These are phyloP conservation scores for Graphilbum fragrans DNA, from an alignment of 2,329 filamentous ascomycete genomes.

Conservation along the genomic window DNA sequence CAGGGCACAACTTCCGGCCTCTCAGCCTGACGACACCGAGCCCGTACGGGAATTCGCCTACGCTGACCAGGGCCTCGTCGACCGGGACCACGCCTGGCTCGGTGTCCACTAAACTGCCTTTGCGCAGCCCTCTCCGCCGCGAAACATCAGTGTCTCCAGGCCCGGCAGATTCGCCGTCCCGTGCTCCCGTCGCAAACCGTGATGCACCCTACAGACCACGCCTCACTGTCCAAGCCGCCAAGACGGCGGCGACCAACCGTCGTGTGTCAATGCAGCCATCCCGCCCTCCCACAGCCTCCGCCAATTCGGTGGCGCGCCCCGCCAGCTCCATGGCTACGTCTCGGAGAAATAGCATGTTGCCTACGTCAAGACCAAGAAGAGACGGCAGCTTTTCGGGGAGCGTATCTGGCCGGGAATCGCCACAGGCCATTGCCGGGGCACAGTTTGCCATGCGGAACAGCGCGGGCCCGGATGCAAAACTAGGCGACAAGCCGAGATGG, in stretches of 20 bases:
- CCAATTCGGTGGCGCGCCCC: conserved; percentile 26
- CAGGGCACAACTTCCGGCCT: conserved; percentile 58
- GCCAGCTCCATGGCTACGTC: conserved; percentile 43
- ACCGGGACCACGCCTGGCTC: conserved; percentile 24
- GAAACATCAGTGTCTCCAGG: conserved; percentile 35
- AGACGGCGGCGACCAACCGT: conserved; percentile 26
- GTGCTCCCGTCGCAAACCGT: conserved; percentile 30
- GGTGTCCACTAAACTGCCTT: conserved; percentile 31
- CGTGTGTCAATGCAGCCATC: conserved; percentile 42
- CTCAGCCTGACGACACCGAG: conserved; percentile 47
- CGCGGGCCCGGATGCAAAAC: conserved; percentile 15
- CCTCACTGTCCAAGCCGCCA: conserved; percentile 25
- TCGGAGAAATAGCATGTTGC: conserved; percentile 39
- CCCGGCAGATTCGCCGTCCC: conserved; percentile 28
- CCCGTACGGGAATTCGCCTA: conserved; percentile 36
- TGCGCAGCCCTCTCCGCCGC: conserved; percentile 35
- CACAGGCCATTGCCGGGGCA: conserved; percentile 32
- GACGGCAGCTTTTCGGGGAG: conserved; percentile 17
- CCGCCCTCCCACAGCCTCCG: conserved; percentile 13
- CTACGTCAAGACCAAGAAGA: conserved; percentile 26
- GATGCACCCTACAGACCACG: conserved; percentile 36
- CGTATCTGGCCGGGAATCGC: conserved; percentile 31
- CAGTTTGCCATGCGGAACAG: conserved; percentile 30
- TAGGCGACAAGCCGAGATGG: conserved; percentile 37
- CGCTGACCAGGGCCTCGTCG: conserved; percentile 27